phyloP scores from a whole-genome alignment of 371 early-diverging fungal species.

The Actinomucor elegans region DNA sequence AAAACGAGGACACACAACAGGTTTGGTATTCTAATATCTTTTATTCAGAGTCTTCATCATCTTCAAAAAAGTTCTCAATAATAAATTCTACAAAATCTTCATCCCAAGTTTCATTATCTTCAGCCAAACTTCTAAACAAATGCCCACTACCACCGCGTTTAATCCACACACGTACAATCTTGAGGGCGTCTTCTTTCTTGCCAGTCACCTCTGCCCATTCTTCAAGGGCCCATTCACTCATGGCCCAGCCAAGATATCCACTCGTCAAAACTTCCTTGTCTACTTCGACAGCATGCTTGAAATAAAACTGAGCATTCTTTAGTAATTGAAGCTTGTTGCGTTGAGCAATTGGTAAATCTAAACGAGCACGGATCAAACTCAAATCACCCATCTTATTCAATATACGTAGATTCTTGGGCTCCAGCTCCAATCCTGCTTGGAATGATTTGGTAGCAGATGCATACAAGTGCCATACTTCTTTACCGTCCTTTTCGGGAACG shows the following conservation, averaged over 20 bases:
- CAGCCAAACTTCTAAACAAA: constrained; percentile 33
- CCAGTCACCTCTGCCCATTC: constrained; percentile 30
- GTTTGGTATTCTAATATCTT: too few species aligned
- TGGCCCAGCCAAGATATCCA: constrained; percentile 46
- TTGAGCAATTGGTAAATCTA: constrained; percentile 50
- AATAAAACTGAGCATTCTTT: constrained; percentile 56
- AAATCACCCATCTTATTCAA: constrained; percentile 61
- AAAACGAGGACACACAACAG: too few species aligned
- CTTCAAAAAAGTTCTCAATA: constrained; percentile 29
- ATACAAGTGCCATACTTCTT: constrained; percentile 55
- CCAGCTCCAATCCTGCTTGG: constrained; percentile 47
- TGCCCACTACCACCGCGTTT: constrained; percentile 36
- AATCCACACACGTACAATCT: constrained; percentile 40
- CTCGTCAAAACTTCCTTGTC: constrained; percentile 35
- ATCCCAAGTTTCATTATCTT: constrained; percentile 39
- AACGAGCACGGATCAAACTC: constrained; percentile 50
- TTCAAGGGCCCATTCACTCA: constrained; percentile 41
- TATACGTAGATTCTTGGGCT: constrained; percentile 55
- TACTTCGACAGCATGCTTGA: constrained; percentile 38
- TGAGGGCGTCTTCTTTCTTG: constrained; percentile 32
- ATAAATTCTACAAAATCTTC: constrained; percentile 41
- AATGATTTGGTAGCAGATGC: constrained; percentile 53
- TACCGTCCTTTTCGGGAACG: constrained; percentile 27
- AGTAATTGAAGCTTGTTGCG: constrained; percentile 51
- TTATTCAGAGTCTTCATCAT: constrained; percentile 18